Evolutionary conservation across 1,284 basidiomycete species (phyloP).

Genomic region (Cystobasidiaceae sp.): DNA sequence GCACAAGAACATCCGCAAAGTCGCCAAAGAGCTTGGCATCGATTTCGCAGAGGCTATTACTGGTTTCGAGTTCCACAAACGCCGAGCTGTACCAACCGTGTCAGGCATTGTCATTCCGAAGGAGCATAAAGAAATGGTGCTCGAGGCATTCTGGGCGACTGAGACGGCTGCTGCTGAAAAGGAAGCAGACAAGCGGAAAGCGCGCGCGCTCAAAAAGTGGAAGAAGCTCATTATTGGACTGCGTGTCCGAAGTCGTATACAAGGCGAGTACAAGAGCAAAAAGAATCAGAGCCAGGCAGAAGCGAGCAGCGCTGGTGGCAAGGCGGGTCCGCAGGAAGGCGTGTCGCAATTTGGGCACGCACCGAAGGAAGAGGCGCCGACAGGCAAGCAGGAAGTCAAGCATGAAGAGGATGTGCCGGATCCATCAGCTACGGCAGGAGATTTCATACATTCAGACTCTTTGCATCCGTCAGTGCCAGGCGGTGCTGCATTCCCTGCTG

Average conservation of each 20-base stretch:
- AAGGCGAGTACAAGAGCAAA: conserved; percentile 26
- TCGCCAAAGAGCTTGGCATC: conserved; percentile 78
- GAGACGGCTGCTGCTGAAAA: conserved; percentile 72
- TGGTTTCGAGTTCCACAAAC: conserved; percentile 93
- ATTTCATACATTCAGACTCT: conserved; percentile 8
- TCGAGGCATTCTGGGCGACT: conserved; percentile 82
- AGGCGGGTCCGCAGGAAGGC: not conserved
- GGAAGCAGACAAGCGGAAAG: conserved; percentile 67
- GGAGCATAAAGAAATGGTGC: conserved; percentile 68
- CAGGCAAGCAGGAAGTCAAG: not conserved
- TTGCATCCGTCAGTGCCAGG: conserved; percentile 9
- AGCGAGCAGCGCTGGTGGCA: not conserved
- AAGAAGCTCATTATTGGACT: conserved; percentile 79
- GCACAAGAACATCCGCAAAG: conserved; percentile 79
- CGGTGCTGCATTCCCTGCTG: conserved; percentile 18
- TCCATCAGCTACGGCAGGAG: not conserved
- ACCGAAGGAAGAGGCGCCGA: not conserved
- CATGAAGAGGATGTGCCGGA: not conserved
- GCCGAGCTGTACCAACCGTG: conserved; percentile 75
- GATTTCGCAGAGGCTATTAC: conserved; percentile 91
- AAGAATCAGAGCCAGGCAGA: not conserved
- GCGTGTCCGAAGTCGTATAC: conserved; percentile 57
- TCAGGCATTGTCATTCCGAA: conserved; percentile 80
- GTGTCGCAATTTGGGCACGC: conserved; percentile 14
- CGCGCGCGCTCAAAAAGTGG: conserved; percentile 83